These are phyloP conservation scores for Tolypocladium inflatum DNA, from an alignment of 2,329 filamentous ascomycete species.

Conservation along the genomic window DNA sequence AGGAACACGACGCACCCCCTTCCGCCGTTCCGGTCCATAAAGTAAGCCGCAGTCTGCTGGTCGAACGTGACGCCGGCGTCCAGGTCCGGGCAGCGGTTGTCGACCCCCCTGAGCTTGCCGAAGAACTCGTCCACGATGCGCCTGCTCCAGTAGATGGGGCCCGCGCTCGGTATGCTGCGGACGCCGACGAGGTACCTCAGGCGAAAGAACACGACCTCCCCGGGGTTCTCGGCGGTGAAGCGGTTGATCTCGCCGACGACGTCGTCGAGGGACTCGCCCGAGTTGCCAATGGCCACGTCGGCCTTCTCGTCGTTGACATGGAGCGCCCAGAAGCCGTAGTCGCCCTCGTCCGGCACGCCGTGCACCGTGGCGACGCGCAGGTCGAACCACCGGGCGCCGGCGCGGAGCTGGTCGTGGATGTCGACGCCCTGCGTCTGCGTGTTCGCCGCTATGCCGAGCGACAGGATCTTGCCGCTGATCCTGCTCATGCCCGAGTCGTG, in stretches of 20 bases:
- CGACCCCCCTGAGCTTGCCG: constrained; percentile 26
- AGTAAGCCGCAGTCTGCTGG: constrained; percentile 14
- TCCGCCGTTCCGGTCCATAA: constrained; percentile 21
- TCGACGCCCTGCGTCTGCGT: constrained; percentile 34
- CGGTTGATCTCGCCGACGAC: constrained; percentile 33
- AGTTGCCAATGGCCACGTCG: constrained; percentile 30
- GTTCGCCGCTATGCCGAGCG: constrained; percentile 27
- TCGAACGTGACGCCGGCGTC: constrained; percentile 10
- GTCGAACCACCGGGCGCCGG: constrained; percentile 38
- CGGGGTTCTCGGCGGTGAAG: constrained; percentile 31
- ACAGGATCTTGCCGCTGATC: constrained; percentile 22
- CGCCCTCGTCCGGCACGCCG: background rate
- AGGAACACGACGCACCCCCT: constrained; percentile 23
- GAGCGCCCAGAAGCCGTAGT: constrained; percentile 27
- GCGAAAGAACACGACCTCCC: constrained; percentile 35
- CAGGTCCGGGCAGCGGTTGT: constrained; percentile 27
- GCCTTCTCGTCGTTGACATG: constrained; percentile 27
- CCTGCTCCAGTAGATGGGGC: constrained; percentile 22
- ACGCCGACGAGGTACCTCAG: constrained; percentile 31
- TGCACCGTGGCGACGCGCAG: constrained; percentile 28
- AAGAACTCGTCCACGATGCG: constrained; percentile 33
- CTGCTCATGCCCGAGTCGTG: constrained; percentile 40
- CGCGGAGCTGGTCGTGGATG: constrained; percentile 33
- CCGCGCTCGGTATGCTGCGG: constrained; percentile 20
- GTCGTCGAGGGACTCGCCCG: constrained; percentile 32